Percentiles rank a stretch among this genome's conserved stretches.
These are phyloP conservation scores for Solanum appendiculatum DNA, from an alignment of 257 asterid species.

Conservation along the genomic window DNA sequence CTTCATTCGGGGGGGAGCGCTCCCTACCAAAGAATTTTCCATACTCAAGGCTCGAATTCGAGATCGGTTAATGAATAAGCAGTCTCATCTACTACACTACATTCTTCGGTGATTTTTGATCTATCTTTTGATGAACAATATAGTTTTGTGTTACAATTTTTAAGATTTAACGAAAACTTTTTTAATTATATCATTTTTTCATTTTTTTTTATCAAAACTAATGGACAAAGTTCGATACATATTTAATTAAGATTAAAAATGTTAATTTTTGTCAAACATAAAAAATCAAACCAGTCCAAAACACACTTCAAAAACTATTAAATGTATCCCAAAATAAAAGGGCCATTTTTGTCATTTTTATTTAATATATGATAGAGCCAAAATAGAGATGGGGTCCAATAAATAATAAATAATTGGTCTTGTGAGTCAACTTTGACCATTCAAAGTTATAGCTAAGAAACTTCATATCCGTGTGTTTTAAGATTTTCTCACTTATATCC, in stretches of 20 bases:
- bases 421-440: background rate
- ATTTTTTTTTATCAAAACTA: too few relatives aligned
- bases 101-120: background rate
- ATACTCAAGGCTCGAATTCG: too few relatives aligned
- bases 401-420: background rate
- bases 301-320: background rate
- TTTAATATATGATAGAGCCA: too few relatives aligned
- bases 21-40: too few relatives aligned
- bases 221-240: too few relatives aligned
- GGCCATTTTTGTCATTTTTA: background rate
- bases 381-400: background rate
- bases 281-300: background rate
- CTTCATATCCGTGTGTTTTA: background rate
- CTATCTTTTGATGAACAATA: background rate
- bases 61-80: accelerated
- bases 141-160: background rate
- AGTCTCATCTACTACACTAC: too few relatives aligned
- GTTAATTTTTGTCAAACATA: background rate
- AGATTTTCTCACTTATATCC: background rate
- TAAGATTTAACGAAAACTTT: background rate
- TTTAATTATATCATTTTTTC: background rate
- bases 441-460: background rate
- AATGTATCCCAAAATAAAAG: background rate
- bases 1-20: too few relatives aligned
- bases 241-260: background rate